Evolutionary conservation across 1,284 basidiomycete species (phyloP).

Genomic region (Phylloboletellus chloephorus): DNA sequence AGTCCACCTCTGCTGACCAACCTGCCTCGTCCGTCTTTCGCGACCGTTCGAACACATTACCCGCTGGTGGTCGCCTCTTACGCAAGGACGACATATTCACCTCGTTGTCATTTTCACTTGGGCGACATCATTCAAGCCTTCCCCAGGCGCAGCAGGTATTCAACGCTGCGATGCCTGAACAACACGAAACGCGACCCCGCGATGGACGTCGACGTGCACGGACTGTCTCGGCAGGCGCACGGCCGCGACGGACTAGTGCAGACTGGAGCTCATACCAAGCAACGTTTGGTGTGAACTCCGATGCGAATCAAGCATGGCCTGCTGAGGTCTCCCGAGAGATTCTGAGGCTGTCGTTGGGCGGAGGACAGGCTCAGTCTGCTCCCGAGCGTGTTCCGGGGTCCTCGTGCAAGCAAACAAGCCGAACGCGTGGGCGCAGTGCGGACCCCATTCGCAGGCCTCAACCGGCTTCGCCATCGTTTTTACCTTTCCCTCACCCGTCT

Average conservation of each 20-base stretch:
- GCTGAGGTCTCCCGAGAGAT: conserved; percentile 42
- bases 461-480: conserved; percentile 28
- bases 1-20: conserved; percentile 7
- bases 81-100: conserved; percentile 23
- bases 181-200: conserved; percentile 3
- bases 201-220: conserved; percentile 20
- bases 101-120: conserved; percentile 24
- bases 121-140: conserved; percentile 15
- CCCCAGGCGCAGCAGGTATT: conserved; percentile 8
- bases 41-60: conserved; percentile 27
- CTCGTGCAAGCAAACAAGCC: conserved; percentile 5
- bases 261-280: conserved; percentile 41
- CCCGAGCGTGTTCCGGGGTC: conserved; percentile 24
- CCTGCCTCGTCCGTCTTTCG: conserved; percentile 12
- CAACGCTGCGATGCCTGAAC: conserved; percentile 9
- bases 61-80: conserved; percentile 10
- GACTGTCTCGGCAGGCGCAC: conserved; percentile 16
- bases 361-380: conserved; percentile 1
- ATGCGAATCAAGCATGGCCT: conserved; percentile 36
- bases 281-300: conserved; percentile 28
- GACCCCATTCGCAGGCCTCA: conserved; percentile 19
- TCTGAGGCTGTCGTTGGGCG: conserved; percentile 34
- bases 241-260: conserved; percentile 36
- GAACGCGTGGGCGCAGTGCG: conserved; percentile 20
- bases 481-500: conserved; percentile 29